Evolutionary conservation across 139 green algal species (phyloP).

Genomic region (Auxenochlorella pyrenoidosa): DNA sequence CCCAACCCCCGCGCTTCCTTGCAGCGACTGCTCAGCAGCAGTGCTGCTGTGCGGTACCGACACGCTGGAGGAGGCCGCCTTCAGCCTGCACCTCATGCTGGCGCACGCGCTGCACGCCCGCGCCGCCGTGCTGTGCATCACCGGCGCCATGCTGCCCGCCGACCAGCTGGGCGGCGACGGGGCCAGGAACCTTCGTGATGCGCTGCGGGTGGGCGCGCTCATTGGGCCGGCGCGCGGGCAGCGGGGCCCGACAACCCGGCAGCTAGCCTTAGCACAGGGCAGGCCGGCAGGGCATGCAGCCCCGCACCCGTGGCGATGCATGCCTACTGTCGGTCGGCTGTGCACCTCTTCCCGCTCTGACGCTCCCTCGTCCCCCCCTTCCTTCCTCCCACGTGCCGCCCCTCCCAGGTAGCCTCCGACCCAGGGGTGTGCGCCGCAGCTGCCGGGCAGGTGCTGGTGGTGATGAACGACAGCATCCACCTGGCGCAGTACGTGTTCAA

Average conservation of each 20-base stretch:
- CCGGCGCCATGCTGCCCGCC: slow-evolving; percentile 48
- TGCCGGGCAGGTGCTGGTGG: slow-evolving; percentile 35
- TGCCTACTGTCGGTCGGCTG: neutral
- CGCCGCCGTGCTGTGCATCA: slow-evolving; percentile 18
- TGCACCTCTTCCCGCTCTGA: neutral
- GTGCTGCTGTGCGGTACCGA: slow-evolving; percentile 46
- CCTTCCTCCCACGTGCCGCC: neutral
- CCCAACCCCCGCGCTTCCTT: neutral
- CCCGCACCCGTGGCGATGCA: neutral
- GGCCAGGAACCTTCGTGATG: slow-evolving; percentile 41
- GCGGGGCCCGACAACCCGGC: neutral
- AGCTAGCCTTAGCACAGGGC: neutral
- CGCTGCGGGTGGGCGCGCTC: slow-evolving; percentile 21
- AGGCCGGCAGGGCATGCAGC: neutral
- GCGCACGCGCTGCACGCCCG: neutral
- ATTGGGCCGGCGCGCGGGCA: too few relatives aligned
- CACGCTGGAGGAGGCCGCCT: slow-evolving; percentile 53
- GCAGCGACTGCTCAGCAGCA: neutral
- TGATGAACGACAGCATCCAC: slow-evolving; percentile 44
- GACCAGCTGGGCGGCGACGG: slow-evolving; percentile 45
- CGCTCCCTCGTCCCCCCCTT: neutral
- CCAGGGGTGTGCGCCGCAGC: neutral
- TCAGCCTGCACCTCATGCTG: slow-evolving; percentile 44
- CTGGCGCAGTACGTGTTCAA: slow-evolving; percentile 38
- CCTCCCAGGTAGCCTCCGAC: neutral